A percentile compares a stretch with the other conserved stretches of the same genome.
Evolutionary conservation across 495 filamentous ascomycete genomes (phyloP).

Genomic region (Neurospora sp.): DNA sequence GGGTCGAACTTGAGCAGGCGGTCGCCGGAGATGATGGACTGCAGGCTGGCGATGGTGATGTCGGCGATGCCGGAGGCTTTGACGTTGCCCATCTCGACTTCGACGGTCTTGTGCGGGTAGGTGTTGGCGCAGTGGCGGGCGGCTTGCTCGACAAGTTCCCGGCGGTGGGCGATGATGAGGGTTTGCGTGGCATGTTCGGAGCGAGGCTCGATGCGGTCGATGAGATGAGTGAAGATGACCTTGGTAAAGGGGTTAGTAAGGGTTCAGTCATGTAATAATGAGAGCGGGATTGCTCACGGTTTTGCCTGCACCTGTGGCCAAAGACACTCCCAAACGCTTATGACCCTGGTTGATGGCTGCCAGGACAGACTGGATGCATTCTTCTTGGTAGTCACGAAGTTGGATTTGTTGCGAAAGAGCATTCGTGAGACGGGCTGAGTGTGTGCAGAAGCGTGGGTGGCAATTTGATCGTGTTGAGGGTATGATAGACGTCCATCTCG

Average conservation of each 20-base stretch:
- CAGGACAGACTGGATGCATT: constrained; percentile 82
- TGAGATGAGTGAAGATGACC: constrained; percentile 95
- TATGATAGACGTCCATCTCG: background rate
- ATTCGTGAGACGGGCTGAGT: background rate
- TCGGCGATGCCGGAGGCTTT: constrained; percentile 70
- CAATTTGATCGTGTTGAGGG: background rate
- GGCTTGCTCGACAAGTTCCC: constrained; percentile 94
- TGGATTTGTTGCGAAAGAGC: constrained; percentile 26
- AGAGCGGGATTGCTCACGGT: constrained; percentile 57
- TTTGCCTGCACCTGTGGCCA: constrained; percentile 90
- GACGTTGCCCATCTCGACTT: constrained; percentile 79
- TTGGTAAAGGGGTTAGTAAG: constrained; percentile 14
- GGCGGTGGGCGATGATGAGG: constrained; percentile 83
- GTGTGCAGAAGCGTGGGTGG: background rate
- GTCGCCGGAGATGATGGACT: constrained; percentile 64
- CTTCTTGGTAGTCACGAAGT: constrained; percentile 72
- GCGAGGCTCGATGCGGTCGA: constrained; percentile 59
- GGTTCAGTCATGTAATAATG: too few relatives aligned
- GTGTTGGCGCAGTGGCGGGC: constrained; percentile 67
- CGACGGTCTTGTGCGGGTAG: constrained; percentile 70
- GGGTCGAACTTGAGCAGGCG: constrained; percentile 77
- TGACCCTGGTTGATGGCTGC: constrained; percentile 60
- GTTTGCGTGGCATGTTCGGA: constrained; percentile 56
- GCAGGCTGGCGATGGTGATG: constrained; percentile 88
- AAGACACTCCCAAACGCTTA: constrained; percentile 73